A percentile compares a stretch with the other conserved stretches of the same genome.
These are phyloP conservation scores for Pythium apleroticum DNA, from an alignment of 352 stramenopile genomes.

Conservation along the genomic window DNA sequence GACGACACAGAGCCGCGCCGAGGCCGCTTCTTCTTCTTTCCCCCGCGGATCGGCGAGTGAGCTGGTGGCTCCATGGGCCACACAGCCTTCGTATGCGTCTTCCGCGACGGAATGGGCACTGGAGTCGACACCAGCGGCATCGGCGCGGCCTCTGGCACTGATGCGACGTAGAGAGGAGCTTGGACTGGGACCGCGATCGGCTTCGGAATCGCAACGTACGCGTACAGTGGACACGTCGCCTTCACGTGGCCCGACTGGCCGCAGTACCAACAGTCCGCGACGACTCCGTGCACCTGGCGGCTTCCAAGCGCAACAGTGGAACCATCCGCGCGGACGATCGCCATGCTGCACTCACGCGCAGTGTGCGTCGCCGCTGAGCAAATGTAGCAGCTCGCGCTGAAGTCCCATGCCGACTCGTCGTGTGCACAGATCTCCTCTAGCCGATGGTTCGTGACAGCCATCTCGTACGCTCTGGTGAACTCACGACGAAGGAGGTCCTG, in stretches of 20 bases:
- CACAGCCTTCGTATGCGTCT: background rate
- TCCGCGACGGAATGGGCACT: constrained; percentile 13
- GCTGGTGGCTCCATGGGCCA: constrained; percentile 14
- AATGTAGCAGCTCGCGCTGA: constrained; percentile 63
- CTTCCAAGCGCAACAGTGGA: constrained; percentile 14
- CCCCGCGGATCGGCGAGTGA: constrained; percentile 28
- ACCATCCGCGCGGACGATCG: constrained; percentile 19
- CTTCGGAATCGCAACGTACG: constrained; percentile 20
- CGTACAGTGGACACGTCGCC: constrained; percentile 60
- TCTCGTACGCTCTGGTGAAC: constrained; percentile 58
- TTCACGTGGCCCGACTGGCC: constrained; percentile 74
- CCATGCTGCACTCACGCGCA: constrained; percentile 53
- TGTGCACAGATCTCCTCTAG: constrained; percentile 53
- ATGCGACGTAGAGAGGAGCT: background rate
- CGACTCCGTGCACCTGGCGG: background rate
- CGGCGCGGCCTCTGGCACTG: background rate
- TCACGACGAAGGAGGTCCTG: constrained; percentile 61
- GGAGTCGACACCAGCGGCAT: constrained; percentile 3
- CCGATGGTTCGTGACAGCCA: constrained; percentile 44
- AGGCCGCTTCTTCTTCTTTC: constrained; percentile 67
- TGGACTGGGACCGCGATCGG: background rate
- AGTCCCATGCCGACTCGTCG: constrained; percentile 53
- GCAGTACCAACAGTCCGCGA: constrained; percentile 80
- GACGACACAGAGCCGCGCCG: constrained; percentile 47
- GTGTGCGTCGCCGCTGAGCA: constrained; percentile 49